A percentile compares a stretch with the other conserved stretches of the same genome.
Evolutionary conservation across 495 filamentous ascomycete genomes (phyloP).

Genomic region (Entonaema liquescens): DNA sequence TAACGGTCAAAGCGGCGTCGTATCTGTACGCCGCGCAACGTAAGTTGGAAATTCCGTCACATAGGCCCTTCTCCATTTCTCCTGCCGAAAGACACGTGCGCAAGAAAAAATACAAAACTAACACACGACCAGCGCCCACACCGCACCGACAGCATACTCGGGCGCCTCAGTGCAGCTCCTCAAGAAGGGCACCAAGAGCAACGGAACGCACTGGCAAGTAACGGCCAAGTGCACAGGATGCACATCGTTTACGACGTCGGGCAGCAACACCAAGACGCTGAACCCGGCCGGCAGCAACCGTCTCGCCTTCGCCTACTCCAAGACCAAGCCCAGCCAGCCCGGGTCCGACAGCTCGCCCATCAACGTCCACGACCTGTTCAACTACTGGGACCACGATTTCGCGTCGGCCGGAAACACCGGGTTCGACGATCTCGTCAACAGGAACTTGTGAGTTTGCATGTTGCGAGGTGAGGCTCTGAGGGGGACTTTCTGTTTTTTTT

Average conservation of each 20-base stretch:
- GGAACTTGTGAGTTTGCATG: slow-evolving; percentile 42
- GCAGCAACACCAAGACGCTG: slow-evolving; percentile 43
- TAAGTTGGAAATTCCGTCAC: slow-evolving; percentile 35
- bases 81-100: not conserved
- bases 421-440: slow-evolving; percentile 47
- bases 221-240: slow-evolving; percentile 55
- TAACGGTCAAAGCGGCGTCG: slow-evolving; percentile 39
- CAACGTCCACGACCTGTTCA: slow-evolving; percentile 51
- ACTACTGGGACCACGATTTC: slow-evolving; percentile 58
- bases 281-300: slow-evolving; percentile 50
- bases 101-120: not conserved
- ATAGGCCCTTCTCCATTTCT: not conserved
- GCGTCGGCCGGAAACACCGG: slow-evolving; percentile 47
- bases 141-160: slow-evolving; percentile 43
- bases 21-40: slow-evolving; percentile 51
- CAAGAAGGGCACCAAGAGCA: slow-evolving; percentile 49
- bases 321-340: slow-evolving; percentile 42
- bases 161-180: slow-evolving; percentile 47
- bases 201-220: slow-evolving; percentile 57
- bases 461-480: slow-evolving; percentile 5
- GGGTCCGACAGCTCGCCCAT: slow-evolving; percentile 46
- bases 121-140: slow-evolving; percentile 44
- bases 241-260: slow-evolving; percentile 46
- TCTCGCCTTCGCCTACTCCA: slow-evolving; percentile 55
- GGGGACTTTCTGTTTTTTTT: no score